Evolutionary conservation across 1,284 basidiomycete species (phyloP).

Genomic region (Macrocystidia cucumis): DNA sequence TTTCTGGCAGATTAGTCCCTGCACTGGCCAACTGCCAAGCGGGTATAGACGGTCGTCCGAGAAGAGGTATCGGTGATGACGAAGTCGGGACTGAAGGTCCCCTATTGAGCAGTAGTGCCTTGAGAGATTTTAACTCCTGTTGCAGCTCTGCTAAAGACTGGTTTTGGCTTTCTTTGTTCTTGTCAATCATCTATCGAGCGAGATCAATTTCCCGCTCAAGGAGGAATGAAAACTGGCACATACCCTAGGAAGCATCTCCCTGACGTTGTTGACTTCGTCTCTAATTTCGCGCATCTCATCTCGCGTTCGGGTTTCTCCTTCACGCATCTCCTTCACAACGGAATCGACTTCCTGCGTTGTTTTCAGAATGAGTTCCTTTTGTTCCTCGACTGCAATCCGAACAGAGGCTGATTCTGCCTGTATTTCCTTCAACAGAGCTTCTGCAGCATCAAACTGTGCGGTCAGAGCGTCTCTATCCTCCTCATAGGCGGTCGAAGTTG

Average conservation of each 20-base stretch:
- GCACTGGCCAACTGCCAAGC: slow-evolving; percentile 58
- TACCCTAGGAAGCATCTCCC: slow-evolving; percentile 90
- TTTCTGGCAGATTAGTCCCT: too few species aligned
- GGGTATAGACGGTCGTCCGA: slow-evolving; percentile 72
- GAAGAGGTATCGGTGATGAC: slow-evolving; percentile 38
- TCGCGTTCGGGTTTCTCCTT: slow-evolving; percentile 72
- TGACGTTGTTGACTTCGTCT: slow-evolving; percentile 86
- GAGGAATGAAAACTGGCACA: slow-evolving; percentile 22
- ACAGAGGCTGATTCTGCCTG: slow-evolving; percentile 73
- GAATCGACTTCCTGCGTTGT: slow-evolving; percentile 78
- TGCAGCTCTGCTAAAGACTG: slow-evolving; percentile 82
- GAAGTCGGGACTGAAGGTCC: slow-evolving; percentile 46
- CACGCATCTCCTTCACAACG: slow-evolving; percentile 71
- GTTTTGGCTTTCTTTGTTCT: slow-evolving; percentile 79
- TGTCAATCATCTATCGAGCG: slow-evolving; percentile 79
- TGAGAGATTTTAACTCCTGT: slow-evolving; percentile 92
- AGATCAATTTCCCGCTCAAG: slow-evolving; percentile 4
- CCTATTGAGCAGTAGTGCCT: slow-evolving; percentile 84
- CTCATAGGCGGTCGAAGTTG: slow-evolving; percentile 85
- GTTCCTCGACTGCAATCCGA: slow-evolving; percentile 73
- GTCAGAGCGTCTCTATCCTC: slow-evolving; percentile 79
- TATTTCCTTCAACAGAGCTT: slow-evolving; percentile 76
- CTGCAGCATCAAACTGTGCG: slow-evolving; percentile 92
- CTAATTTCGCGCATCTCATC: slow-evolving; percentile 91
- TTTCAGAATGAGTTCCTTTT: slow-evolving; percentile 71